Conservation (phyloP, 257 asterid genomes). For the Solanum lignicaule region DNA sequence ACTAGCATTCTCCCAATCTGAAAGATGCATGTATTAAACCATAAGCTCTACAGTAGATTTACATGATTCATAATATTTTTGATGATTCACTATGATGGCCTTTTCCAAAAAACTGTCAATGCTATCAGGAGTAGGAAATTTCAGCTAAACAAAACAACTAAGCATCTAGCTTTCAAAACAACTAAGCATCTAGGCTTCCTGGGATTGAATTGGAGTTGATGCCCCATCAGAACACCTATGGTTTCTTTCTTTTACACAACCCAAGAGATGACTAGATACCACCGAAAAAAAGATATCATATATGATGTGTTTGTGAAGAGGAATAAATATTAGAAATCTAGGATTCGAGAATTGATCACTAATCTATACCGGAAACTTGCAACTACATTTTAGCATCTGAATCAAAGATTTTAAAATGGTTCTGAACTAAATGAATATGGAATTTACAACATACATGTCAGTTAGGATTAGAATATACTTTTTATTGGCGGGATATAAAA, state of each 20-base stretch:
- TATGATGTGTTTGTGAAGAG: not conserved
- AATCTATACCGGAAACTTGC: not conserved
- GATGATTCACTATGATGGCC: not conserved
- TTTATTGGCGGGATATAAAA: not conserved
- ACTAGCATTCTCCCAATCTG: constrained; percentile 89
- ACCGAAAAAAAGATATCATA: not conserved
- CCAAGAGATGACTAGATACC: not conserved
- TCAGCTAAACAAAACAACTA: not conserved
- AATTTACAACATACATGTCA: not conserved
- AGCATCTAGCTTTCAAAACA: not conserved
- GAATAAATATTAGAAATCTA: not conserved
- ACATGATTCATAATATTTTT: not conserved
- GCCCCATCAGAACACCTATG: not conserved
- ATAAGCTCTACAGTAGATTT: not conserved
- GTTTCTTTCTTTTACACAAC: not conserved
- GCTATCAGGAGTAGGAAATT: not conserved
- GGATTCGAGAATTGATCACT: not conserved
- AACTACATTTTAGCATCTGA: not conserved
- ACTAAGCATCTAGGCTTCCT: too few relatives aligned
- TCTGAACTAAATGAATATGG: not conserved
- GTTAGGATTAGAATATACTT: not conserved
- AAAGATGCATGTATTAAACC: not conserved
- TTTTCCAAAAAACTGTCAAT: not conserved
- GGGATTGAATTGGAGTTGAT: not conserved
- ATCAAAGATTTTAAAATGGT: not conserved